A percentile compares a stretch with the other conserved stretches of the same genome.
Evolutionary conservation across 306 rosid species (phyloP).

Genomic region (Quercus ilex): DNA sequence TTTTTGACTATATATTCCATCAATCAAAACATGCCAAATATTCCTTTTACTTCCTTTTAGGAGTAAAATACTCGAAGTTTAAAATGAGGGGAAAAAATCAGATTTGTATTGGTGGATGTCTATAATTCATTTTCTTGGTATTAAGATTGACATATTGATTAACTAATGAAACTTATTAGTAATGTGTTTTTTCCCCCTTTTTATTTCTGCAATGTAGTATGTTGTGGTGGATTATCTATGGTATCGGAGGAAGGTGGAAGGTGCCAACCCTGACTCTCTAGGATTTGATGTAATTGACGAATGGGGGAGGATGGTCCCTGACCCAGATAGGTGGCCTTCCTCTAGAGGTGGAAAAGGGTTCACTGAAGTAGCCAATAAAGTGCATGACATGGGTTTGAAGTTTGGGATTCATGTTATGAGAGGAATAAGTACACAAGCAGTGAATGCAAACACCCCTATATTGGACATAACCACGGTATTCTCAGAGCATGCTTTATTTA

Average conservation of each 20-base stretch:
- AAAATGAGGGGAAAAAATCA: too few species aligned
- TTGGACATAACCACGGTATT: constrained; percentile 64
- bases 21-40: too few species aligned
- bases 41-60: too few species aligned
- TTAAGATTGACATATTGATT: background rate
- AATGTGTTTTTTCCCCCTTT: background rate
- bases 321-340: constrained; percentile 93
- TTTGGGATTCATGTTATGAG: constrained; percentile 98
- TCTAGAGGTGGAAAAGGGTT: constrained; percentile 77
- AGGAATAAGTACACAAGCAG: constrained; percentile 96
- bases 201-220: constrained; percentile 51
- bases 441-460: constrained; percentile 88
- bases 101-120: background rate
- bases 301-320: constrained; percentile 95
- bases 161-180: too few species aligned
- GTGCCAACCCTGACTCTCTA: constrained; percentile 73
- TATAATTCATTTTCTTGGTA: background rate
- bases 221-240: constrained; percentile 96
- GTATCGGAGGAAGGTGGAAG: constrained; percentile 79
- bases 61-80: too few species aligned
- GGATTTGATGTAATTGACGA: constrained; percentile 89
- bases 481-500: background rate
- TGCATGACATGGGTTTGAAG: constrained; percentile 81
- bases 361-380: constrained; percentile 61
- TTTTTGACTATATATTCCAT: too few species aligned